Conservation (phyloP, 208 protist genomes). For the Acanthamoeba healyi region DNA sequence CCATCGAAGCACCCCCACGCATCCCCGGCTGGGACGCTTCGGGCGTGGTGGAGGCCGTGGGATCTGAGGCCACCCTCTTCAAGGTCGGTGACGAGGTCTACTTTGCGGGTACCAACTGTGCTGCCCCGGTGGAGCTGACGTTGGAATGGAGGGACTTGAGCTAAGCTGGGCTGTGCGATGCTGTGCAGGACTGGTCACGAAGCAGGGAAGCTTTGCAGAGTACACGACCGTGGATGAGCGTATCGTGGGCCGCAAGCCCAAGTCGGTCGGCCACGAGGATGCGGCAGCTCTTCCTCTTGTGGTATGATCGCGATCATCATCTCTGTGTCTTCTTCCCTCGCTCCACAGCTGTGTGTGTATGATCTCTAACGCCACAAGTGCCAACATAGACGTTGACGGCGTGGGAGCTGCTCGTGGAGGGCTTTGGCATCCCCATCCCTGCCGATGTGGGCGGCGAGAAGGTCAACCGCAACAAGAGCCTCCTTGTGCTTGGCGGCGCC, state of each 20-base stretch:
- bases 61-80: constrained; percentile 6
- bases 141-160: background rate
- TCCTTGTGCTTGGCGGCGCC: constrained; percentile 30
- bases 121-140: background rate
- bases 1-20: background rate
- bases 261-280: constrained; percentile 7
- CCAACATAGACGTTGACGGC: constrained; percentile 1
- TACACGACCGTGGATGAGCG: constrained; percentile 58
- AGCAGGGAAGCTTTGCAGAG: constrained; percentile 14
- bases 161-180: background rate
- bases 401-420: constrained; percentile 59
- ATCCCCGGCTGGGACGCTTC: constrained; percentile 52
- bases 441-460: background rate
- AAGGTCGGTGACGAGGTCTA: constrained; percentile 70
- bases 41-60: constrained; percentile 47
- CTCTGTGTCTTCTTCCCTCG: background rate
- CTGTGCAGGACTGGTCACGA: background rate
- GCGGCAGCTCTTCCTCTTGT: constrained; percentile 35
- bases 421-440: background rate
- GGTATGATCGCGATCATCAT: background rate
- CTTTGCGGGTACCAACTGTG: background rate
- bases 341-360: background rate
- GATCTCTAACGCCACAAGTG: background rate
- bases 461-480: constrained; percentile 38
- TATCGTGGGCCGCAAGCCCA: constrained; percentile 37